These are phyloP conservation scores for Eucalyptus polyanthemos DNA, from an alignment of 345 rosid species.

Conservation along the genomic window DNA sequence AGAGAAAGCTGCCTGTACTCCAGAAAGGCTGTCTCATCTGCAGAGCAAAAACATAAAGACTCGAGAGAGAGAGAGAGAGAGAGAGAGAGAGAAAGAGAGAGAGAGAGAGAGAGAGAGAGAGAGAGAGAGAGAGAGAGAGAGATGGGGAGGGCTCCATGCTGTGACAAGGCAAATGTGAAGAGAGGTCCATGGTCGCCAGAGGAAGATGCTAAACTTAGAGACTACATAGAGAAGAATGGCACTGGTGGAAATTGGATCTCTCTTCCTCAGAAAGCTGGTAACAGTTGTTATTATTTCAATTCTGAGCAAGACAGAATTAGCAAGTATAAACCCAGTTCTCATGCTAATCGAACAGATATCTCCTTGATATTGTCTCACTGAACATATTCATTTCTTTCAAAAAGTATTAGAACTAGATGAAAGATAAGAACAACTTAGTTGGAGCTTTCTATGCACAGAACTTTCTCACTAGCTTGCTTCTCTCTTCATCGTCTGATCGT, in stretches of 20 bases:
- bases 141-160: conserved; percentile 98
- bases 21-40: neutral
- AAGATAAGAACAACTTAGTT: neutral
- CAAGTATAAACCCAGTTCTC: neutral
- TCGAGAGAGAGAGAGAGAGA: neutral
- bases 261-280: conserved; percentile 94
- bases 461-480: neutral
- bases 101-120: neutral
- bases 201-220: conserved; percentile 84
- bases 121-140: neutral
- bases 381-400: neutral
- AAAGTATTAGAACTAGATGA: neutral
- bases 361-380: neutral
- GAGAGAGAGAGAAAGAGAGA: neutral
- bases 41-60: neutral
- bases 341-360: neutral
- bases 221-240: conserved; percentile 69
- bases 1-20: neutral
- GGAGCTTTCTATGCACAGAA: neutral
- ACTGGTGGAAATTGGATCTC: conserved; percentile 96
- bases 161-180: conserved; percentile 94
- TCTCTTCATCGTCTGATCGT: neutral
- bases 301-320: neutral
- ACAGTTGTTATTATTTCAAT: neutral
- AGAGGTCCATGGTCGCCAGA: conserved; percentile 98